A percentile compares a stretch with the other conserved stretches of the same genome.
Conservation (phyloP, 164 flowering plant genomes). For the Magnolia changhungtana region DNA sequence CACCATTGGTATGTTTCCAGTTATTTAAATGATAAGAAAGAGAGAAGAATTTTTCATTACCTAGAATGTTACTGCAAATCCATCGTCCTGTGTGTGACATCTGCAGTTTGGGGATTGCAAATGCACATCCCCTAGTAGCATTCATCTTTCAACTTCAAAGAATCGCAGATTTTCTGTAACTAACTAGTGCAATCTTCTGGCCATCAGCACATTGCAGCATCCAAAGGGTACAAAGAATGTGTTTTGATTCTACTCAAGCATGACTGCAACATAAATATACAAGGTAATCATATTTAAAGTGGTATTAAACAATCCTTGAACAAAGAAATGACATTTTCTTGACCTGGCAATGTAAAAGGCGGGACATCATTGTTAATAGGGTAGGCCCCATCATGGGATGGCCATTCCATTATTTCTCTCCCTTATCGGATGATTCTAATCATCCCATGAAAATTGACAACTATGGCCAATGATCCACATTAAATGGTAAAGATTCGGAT, state of each 20-base stretch:
- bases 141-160: neutral
- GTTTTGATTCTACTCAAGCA: conserved; percentile 67
- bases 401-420: too few species aligned
- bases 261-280: conserved; percentile 50
- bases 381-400: too few species aligned
- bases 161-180: neutral
- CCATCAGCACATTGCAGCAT: conserved; percentile 77
- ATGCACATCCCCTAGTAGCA: neutral
- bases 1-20: conserved; percentile 60
- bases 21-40: neutral
- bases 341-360: too few species aligned
- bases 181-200: neutral
- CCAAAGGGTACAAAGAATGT: conserved; percentile 82
- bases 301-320: too few species aligned
- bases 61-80: neutral
- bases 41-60: neutral
- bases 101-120: neutral
- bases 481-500: too few species aligned
- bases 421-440: too few species aligned
- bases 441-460: too few species aligned
- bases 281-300: conserved; percentile 37
- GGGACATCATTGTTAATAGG: too few species aligned
- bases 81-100: neutral
- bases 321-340: too few species aligned
- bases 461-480: too few species aligned